Evolutionary conservation across 768 basidiomycete species (phyloP).

Genomic region (Kwoniella pini): DNA sequence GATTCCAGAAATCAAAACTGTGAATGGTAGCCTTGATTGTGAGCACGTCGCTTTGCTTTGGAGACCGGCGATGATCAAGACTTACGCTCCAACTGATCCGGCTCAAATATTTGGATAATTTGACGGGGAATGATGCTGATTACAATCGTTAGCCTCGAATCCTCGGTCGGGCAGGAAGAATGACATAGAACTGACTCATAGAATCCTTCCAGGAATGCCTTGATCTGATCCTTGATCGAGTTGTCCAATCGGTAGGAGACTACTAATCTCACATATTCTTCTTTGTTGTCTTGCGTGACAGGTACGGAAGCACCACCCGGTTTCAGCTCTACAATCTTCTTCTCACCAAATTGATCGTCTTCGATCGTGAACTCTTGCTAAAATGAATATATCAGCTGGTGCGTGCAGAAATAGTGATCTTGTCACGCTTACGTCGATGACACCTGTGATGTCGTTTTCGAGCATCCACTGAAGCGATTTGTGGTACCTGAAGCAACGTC

Average conservation of each 20-base stretch:
- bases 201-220: constrained; percentile 84
- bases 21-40: too few relatives aligned
- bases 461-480: constrained; percentile 97
- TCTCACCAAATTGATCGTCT: constrained; percentile 94
- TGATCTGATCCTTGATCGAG: constrained; percentile 94
- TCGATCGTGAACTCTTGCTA: constrained; percentile 95
- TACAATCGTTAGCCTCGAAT: neutral
- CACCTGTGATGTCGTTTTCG: constrained; percentile 72
- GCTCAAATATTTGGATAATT: constrained; percentile 71
- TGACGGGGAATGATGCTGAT: constrained; percentile 84
- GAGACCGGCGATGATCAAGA: too few relatives aligned
- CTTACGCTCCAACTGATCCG: constrained; percentile 51
- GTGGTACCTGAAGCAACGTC: constrained; percentile 65
- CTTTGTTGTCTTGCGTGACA: constrained; percentile 95
- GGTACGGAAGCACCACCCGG: constrained; percentile 76
- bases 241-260: constrained; percentile 90
- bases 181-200: constrained; percentile 63
- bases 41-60: too few relatives aligned
- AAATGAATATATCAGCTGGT: constrained; percentile 58
- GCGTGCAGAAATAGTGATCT: too few relatives aligned
- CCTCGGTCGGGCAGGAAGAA: neutral
- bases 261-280: constrained; percentile 92
- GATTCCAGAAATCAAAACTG: constrained; percentile 65
- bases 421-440: constrained; percentile 44
- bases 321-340: constrained; percentile 82